phyloP scores from a whole-genome alignment of 2,329 filamentous ascomycete genomes.

The Penicillium sp. region DNA sequence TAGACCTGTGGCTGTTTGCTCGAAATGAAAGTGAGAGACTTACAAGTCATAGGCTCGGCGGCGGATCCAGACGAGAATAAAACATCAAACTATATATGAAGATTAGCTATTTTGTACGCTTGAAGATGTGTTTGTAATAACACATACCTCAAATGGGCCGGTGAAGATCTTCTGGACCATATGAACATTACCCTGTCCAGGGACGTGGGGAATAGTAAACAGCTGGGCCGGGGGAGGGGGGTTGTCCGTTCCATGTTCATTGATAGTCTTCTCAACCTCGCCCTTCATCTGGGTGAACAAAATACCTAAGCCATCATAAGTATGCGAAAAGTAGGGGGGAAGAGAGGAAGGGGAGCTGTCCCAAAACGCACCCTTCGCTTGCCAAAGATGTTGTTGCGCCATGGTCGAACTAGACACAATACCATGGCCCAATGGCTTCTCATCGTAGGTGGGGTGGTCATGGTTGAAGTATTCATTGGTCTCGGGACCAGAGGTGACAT shows the following conservation, averaged over 20 bases:
- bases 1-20: constrained; percentile 1
- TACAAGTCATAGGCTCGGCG: constrained; percentile 56
- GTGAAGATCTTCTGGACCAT: constrained; percentile 90
- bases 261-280: constrained; percentile 63
- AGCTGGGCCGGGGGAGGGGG: constrained; percentile 82
- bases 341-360: no score
- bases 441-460: constrained; percentile 66
- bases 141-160: constrained; percentile 72
- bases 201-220: constrained; percentile 73
- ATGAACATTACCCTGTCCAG: constrained; percentile 73
- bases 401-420: constrained; percentile 73
- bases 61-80: constrained; percentile 82
- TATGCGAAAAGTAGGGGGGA: not conserved
- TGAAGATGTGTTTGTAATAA: not conserved
- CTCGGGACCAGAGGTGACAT: constrained; percentile 71
- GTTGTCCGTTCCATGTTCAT: constrained; percentile 65
- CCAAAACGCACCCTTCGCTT: constrained; percentile 67
- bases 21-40: constrained; percentile 19
- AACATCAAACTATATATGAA: constrained; percentile 72
- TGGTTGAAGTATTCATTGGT: constrained; percentile 62
- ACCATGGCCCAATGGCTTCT: constrained; percentile 76
- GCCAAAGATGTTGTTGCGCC: constrained; percentile 76
- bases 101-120: constrained; percentile 13
- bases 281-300: constrained; percentile 67
- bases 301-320: constrained; percentile 46